phyloP scores from a whole-genome alignment of 331 rosid genomes.

The Quercus phellos region DNA sequence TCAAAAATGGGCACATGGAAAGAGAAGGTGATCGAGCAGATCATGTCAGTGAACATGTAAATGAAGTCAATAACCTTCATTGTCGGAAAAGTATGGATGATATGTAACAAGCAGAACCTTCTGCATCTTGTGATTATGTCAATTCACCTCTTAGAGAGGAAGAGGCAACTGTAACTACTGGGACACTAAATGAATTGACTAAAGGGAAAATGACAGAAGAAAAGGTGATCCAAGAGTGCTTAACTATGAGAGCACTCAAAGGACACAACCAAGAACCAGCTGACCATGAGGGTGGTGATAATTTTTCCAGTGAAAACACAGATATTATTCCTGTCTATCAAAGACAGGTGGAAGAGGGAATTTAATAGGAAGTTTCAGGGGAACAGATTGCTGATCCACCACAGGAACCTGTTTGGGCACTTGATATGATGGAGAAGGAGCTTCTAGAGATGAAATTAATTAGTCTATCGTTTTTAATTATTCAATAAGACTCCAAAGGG shows the following conservation, averaged over 20 bases:
- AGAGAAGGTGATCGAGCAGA: constrained; percentile 24
- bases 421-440: constrained; percentile 18
- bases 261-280: constrained; percentile 19
- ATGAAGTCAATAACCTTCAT: constrained; percentile 21
- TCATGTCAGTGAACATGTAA: constrained; percentile 25
- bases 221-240: constrained; percentile 23
- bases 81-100: constrained; percentile 5
- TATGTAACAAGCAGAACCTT: constrained; percentile 24
- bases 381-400: constrained; percentile 8
- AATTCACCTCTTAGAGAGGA: constrained; percentile 21
- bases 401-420: constrained; percentile 27
- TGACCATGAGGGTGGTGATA: background rate
- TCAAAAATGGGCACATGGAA: constrained; percentile 21
- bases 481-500: constrained; percentile 17
- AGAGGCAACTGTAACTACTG: constrained; percentile 15
- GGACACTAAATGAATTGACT: constrained; percentile 16
- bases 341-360: constrained; percentile 21
- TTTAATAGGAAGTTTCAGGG: constrained; percentile 20
- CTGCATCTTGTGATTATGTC: constrained; percentile 2
- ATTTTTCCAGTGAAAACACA: background rate
- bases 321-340: constrained; percentile 18
- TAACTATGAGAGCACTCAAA: constrained; percentile 22
- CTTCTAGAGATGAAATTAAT: constrained; percentile 28
- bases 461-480: constrained; percentile 27
- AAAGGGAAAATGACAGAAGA: constrained; percentile 26